Evolutionary conservation across 371 early-diverging fungal species (phyloP), one percentile per base, ranked within the genome.

Genomic region (Apophysomyces variabilis): DNA sequence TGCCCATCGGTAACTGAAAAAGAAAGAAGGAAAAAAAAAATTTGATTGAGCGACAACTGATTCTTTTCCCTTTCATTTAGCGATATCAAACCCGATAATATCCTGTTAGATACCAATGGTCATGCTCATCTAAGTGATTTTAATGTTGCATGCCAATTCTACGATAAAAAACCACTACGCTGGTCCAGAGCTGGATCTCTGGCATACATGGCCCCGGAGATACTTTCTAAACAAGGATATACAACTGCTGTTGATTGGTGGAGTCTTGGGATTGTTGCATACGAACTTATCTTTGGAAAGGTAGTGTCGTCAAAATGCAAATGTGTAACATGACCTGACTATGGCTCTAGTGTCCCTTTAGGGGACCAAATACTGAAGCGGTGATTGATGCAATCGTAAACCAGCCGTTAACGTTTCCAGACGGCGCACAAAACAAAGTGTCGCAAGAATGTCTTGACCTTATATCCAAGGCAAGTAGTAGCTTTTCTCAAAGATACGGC

Each of bases 31-130:
- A n/a, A 4, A 46, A 36, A 43, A 36, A n/a, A 44, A 43, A 21
- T 11, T 41, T 41, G 21, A 0, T 8, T 5, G 58, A 37, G 13
- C 35, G 45, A n/a, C 35, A 12, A 36, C 36, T 36, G 5, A 54
- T 8, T 39, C 26, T 50, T 11, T 41, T 7, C 44, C 16, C 35
- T 35, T 14, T 35, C 44, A 61, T 50, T 57, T 67, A 77, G 95
- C 61, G 96, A 96, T 72, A 66, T 94, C 46, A 95, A 95, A 70
- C 96, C 96, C 0, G 96, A 96, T 70, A 96, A 96, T 74, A 88
- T 96, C 4, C 74, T 98, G 35, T 71, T 97, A 57, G 95, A 94
- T 64, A 85, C 83, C 43, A 78, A 85, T 35, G 95, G 95, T 14
- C 93, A 95, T 67, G 90, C 88, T 6, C 92, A 93, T 62, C 71